Base-by-base conservation (phyloP, 306 rosid genomes). In the Erythrophleum fordii region DNA sequence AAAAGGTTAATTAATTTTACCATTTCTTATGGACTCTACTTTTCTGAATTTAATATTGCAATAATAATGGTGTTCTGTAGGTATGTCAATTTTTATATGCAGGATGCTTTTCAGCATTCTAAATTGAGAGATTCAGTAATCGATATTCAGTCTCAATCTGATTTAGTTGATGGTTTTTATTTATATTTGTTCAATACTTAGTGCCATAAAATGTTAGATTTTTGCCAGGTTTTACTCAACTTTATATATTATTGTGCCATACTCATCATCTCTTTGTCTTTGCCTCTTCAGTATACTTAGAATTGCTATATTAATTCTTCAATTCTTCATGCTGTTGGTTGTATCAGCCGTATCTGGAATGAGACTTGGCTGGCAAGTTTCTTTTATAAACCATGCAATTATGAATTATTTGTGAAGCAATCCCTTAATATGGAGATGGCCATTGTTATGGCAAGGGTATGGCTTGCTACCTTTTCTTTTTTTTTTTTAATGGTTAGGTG, bases 361-460 rank as follows among this genome's bases (percentile, higher is more conserved):
- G 99, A 93, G 89, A 93, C 99, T 35, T 95, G 99, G 99, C 87
- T 95, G 71, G 83, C 99, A 16, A 83, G 95, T 84, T 95, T 95
- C 96, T 95, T 95, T 86, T 95, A 95, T 85, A 95, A 93, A 84
- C 99, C 99, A 44, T 95, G 99, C 91, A 95, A 95, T 86, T 93
- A 93, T 79, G 99, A 95, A 76, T 93, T 95, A 58, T 95, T 95
- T 88, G 99, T 95, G 86, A 95, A 95, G 90, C 99, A 95, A 83
- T 93, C 99, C 80, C 99, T 95, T 86, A 93, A 95, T 74, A 95
- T 95, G 99, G 99, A 95, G 90, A 93, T 95, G 93, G 98, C 98
- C 73, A 95, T 95, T 82, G 92, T 87, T 67, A 90, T 95, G 97
- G 99, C 99, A 89, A 89, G 96, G 99, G 99, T 95, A 95, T 84